Percentiles rank a stretch among this genome's conserved stretches.
These are phyloP conservation scores for Phylloboletellus chloephorus DNA, from an alignment of 1,284 basidiomycete species.

Conservation along the genomic window DNA sequence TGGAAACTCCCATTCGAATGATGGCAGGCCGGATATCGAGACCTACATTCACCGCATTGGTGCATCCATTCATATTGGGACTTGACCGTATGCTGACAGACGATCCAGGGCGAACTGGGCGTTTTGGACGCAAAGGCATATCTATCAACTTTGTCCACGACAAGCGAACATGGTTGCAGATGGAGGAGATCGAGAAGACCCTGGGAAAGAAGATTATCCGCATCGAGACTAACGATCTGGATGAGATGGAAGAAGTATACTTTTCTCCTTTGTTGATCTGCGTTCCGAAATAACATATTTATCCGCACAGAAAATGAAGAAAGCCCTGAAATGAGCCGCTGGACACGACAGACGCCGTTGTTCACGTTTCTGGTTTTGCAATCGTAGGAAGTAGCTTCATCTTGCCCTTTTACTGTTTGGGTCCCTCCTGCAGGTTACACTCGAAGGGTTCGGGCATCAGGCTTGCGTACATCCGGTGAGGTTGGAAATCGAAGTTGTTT, in stretches of 20 bases:
- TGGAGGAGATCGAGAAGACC: constrained; percentile 77
- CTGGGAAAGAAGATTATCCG: constrained; percentile 74
- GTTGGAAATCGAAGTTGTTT: too few relatives aligned
- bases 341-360: not conserved
- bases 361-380: not conserved
- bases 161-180: constrained; percentile 75
- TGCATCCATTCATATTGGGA: constrained; percentile 34
- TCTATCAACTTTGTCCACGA: constrained; percentile 97
- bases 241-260: constrained; percentile 83
- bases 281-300: constrained; percentile 2
- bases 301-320: constrained; percentile 62
- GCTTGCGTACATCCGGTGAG: not conserved
- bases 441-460: not conserved
- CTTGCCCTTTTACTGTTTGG: not conserved
- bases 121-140: constrained; percentile 92
- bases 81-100: constrained; percentile 3
- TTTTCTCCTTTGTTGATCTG: not conserved
- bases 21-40: constrained; percentile 80
- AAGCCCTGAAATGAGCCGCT: constrained; percentile 55
- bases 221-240: constrained; percentile 80
- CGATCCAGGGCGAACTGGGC: constrained; percentile 81
- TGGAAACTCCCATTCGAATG: constrained; percentile 38
- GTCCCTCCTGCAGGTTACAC: not conserved
- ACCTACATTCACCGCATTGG: constrained; percentile 99
- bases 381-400: not conserved